A percentile compares a stretch with the other conserved stretches of the same genome.
These are phyloP conservation scores for Cryptococcus wingfieldii DNA, from an alignment of 1,284 basidiomycete genomes.

Conservation along the genomic window DNA sequence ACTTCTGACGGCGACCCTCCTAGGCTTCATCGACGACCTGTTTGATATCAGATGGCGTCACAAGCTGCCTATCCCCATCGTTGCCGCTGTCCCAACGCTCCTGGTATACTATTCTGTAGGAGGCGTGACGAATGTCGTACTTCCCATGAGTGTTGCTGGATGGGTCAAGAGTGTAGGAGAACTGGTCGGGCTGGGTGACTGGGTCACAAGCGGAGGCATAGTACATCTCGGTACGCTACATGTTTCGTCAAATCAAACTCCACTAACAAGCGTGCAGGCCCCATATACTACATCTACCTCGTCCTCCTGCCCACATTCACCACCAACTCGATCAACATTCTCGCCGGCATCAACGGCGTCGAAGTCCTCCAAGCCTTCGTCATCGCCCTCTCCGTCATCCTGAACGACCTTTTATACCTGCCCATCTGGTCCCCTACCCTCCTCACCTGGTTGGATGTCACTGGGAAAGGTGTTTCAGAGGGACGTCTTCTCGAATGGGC, in stretches of 20 bases:
- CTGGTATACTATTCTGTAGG: conserved; percentile 94
- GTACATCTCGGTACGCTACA: conserved; percentile 73
- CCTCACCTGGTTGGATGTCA: conserved; percentile 68
- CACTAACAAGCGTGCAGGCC: conserved; percentile 56
- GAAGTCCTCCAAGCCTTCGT: conserved; percentile 91
- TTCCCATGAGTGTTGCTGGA: conserved; percentile 72
- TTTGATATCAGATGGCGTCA: conserved; percentile 99
- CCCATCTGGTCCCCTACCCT: conserved; percentile 61
- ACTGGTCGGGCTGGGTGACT: conserved; percentile 25
- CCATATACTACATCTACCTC: conserved; percentile 96
- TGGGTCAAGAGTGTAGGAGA: conserved; percentile 50
- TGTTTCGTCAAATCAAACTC: not conserved
- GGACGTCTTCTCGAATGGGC: conserved; percentile 44
- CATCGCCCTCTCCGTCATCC: conserved; percentile 81
- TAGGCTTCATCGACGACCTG: conserved; percentile 95
- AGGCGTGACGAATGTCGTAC: conserved; percentile 89
- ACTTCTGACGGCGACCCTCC: conserved; percentile 82
- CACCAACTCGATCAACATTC: conserved; percentile 98
- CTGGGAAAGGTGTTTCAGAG: conserved; percentile 45
- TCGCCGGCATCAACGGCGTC: conserved; percentile 95
- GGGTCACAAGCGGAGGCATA: conserved; percentile 55
- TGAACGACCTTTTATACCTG: conserved; percentile 90
- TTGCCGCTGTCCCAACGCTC: conserved; percentile 88
- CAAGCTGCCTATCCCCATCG: conserved; percentile 94
- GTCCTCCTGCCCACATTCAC: conserved; percentile 91